A percentile compares a stretch with the other conserved stretches of the same genome.
Evolutionary conservation across 331 rosid genomes (phyloP).

Genomic region (Quercus tomentella): DNA sequence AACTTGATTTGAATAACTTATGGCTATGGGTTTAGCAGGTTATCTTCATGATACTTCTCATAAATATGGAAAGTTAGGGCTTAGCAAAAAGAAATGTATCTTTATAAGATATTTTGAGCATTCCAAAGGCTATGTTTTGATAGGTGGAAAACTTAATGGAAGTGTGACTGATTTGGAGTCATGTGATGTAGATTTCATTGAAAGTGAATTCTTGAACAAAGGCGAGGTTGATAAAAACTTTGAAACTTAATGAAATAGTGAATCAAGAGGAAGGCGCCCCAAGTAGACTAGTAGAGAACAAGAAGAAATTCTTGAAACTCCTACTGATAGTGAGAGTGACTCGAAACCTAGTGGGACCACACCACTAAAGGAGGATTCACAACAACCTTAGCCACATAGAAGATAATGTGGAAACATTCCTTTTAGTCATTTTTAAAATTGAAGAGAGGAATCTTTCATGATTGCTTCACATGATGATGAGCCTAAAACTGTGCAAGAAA

Average conservation of each 20-base stretch:
- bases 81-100: background rate
- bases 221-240: background rate
- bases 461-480: background rate
- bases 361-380: background rate
- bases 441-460: background rate
- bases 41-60: background rate
- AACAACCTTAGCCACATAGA: background rate
- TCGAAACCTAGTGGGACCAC: background rate
- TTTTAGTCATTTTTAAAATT: background rate
- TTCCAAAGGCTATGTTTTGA: slow-evolving; percentile 1
- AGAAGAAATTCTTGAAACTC: background rate
- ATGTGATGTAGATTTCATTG: background rate
- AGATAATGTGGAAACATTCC: background rate
- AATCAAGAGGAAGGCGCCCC: background rate
- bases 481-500: background rate
- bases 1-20: background rate
- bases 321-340: background rate
- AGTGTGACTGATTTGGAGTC: background rate
- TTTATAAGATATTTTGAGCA: background rate
- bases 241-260: background rate
- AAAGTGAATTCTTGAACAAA: background rate
- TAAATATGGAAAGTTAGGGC: slow-evolving; percentile 3
- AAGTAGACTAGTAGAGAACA: no score
- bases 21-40: background rate
- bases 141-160: background rate